Base-by-base conservation (phyloP, 257 asterid genomes). In the Misopates orontium region DNA sequence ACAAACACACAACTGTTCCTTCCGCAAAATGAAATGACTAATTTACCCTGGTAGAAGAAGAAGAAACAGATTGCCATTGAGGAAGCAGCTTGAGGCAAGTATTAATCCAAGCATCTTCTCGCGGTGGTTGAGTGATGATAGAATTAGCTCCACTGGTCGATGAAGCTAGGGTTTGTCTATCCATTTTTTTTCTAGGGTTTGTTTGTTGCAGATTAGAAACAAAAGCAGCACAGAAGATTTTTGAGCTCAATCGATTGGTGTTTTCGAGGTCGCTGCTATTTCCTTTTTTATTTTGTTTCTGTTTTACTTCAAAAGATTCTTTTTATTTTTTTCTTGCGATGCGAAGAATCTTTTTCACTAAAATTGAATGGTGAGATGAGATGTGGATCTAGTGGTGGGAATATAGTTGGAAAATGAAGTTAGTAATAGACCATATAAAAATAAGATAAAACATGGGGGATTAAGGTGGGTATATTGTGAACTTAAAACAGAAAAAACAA, bases 131-230 rank as follows among this genome's bases (percentile, higher is more conserved):
- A 55, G 87, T 57, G 69, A 25, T 70, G 70, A 42, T 50, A 18
- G 79, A 44, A 58, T 31, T 52, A 45, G 58, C 67, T 51, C 65
- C 73, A 28, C 64, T 64, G 31, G 82, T 44, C 31, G 89, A 74
- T 23, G 95, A 78, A 75, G 86, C 89, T 85, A 88, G 95, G 96
- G 95, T 78, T 82, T 77, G 89, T 28, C 89, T 68, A 50, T 82
- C 90, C 92, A 93, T 49, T 17, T 2, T 49, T 3, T 36, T 28
- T 3, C 36, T 28, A 28, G 36, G 36, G 36, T 28, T 28, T 28
- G 4, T 2, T 2, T 2, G 7, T 28, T 28, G 36, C 3, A 7
- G 36, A 28, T 28, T 28, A 6, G 4, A 28, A 6, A 28, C 2
- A 28, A 28, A 28, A 28, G 2, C 36, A 28, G 36, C 36, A 28